A percentile compares a stretch with the other conserved stretches of the same genome.
These are phyloP conservation scores for Bonia amplexicaulis DNA, from an alignment of 176 grass and related monocot species.

Conservation along the genomic window DNA sequence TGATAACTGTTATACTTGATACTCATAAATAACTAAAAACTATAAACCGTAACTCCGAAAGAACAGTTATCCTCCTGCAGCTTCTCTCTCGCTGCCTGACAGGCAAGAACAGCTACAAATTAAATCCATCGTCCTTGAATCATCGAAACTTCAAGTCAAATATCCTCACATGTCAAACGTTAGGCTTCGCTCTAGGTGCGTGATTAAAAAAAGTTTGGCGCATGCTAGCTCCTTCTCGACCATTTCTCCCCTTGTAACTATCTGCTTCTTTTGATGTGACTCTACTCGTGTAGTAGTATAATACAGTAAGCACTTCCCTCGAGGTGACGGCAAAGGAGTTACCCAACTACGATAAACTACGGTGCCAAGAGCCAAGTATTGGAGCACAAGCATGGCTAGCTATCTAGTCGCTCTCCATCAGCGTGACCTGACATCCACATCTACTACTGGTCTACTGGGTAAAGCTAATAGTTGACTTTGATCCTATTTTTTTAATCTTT, in stretches of 20 bases:
- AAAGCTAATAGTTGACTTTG: background rate
- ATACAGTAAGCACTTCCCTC: background rate
- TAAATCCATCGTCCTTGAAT: background rate
- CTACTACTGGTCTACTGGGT: background rate
- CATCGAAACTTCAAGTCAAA: background rate
- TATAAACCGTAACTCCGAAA: too few relatives aligned
- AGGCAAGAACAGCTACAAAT: too few relatives aligned
- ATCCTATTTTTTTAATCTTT: too few relatives aligned
- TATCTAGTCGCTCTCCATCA: background rate
- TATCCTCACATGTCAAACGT: background rate
- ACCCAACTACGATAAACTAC: background rate
- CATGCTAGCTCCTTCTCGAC: background rate
- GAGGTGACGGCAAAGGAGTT: background rate
- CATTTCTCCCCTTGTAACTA: background rate
- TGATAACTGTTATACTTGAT: too few relatives aligned
- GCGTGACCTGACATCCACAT: constrained; percentile 10
- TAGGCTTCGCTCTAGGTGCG: background rate
- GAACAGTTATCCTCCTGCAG: too few relatives aligned
- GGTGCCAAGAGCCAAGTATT: background rate
- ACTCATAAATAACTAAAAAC: too few relatives aligned
- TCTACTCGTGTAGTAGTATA: background rate
- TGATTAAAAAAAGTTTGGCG: background rate
- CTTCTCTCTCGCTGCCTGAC: too few relatives aligned
- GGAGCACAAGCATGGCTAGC: background rate
- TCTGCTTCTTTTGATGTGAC: constrained; percentile 3